phyloP scores from a whole-genome alignment of 345 rosid genomes.

The Rhodamnia argentea region DNA sequence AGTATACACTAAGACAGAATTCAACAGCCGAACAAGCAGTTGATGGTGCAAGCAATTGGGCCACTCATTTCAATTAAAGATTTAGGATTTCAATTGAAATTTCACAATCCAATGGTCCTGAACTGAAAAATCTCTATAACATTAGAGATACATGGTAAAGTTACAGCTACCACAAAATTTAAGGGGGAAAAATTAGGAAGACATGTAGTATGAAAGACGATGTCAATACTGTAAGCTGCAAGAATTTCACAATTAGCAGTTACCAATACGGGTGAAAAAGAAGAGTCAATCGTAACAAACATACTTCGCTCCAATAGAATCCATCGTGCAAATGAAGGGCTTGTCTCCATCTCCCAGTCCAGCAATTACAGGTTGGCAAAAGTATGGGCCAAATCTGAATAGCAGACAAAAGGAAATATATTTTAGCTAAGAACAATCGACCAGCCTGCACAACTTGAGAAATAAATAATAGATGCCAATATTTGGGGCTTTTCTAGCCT shows the following conservation, averaged over 20 bases:
- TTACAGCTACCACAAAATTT: neutral
- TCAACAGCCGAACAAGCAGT: neutral
- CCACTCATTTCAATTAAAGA: neutral
- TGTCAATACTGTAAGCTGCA: neutral
- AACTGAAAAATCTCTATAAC: neutral
- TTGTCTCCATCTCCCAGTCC: constrained; percentile 90
- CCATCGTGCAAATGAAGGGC: constrained; percentile 98
- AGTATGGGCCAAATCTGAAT: constrained; percentile 90
- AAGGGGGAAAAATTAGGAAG: neutral
- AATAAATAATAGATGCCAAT: neutral
- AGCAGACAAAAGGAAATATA: neutral
- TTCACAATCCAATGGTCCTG: neutral
- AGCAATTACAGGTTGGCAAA: constrained; percentile 95
- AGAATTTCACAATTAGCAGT: neutral
- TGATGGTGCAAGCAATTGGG: neutral
- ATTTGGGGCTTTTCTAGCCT: neutral
- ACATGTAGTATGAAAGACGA: neutral
- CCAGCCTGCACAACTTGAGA: neutral
- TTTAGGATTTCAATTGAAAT: neutral
- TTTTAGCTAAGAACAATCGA: neutral
- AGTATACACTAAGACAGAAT: neutral
- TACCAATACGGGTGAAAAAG: neutral
- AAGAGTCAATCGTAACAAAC: constrained; percentile 5
- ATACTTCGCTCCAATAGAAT: constrained; percentile 95
- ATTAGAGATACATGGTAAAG: neutral